Evolutionary conservation across 2,329 filamentous ascomycete species (phyloP).

Genomic region (Talaromyces amestolkiae): DNA sequence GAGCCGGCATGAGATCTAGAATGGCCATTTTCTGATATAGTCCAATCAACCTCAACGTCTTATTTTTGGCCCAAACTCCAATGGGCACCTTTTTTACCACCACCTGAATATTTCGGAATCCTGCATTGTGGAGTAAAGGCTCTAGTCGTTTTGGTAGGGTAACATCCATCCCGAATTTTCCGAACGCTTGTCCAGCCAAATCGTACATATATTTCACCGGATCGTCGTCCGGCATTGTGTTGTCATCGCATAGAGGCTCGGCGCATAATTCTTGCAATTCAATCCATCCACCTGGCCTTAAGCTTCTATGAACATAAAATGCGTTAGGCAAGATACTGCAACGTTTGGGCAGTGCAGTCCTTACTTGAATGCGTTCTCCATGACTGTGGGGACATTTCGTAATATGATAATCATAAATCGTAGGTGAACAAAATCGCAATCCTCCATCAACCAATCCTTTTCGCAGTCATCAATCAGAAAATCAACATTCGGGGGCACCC

Average conservation of each 20-base stretch:
- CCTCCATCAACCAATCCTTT: constrained; percentile 13
- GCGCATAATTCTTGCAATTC: constrained; percentile 13
- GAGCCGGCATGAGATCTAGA: constrained; percentile 11
- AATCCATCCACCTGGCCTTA: constrained; percentile 17
- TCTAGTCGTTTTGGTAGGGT: constrained; percentile 11
- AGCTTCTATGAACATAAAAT: constrained; percentile 1
- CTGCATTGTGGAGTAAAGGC: not conserved
- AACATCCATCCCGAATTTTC: constrained; percentile 17
- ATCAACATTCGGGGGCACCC: constrained; percentile 19
- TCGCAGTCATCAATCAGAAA: constrained; percentile 19
- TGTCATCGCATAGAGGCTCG: constrained; percentile 37
- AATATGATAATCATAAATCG: constrained; percentile 18
- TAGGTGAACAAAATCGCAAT: constrained; percentile 16
- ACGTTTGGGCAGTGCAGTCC: not conserved
- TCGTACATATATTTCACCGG: constrained; percentile 30
- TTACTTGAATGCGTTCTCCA: constrained; percentile 12
- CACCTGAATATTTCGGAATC: constrained; percentile 11
- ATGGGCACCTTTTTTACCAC: constrained; percentile 15
- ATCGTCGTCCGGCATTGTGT: constrained; percentile 35
- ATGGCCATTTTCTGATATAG: constrained; percentile 17
- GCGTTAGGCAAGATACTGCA: not conserved
- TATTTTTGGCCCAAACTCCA: constrained; percentile 16
- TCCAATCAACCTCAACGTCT: constrained; percentile 14
- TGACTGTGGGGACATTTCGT: constrained; percentile 8
- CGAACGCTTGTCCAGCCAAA: constrained; percentile 6